These are phyloP conservation scores for Solanum hybrid DNA, from an alignment of 305 asterid genomes.

Conservation along the genomic window DNA sequence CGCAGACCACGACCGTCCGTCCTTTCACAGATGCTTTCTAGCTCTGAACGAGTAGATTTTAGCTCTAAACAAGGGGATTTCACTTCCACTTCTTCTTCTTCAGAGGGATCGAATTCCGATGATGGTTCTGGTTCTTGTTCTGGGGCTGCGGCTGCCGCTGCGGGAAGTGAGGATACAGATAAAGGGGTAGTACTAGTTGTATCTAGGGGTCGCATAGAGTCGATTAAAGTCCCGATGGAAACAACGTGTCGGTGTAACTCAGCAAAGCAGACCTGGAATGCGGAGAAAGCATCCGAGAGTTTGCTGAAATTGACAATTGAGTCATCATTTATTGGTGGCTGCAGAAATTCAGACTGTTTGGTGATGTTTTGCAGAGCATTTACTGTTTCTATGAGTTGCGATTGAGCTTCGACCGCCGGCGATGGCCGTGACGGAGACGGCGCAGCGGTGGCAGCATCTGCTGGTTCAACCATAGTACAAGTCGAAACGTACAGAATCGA, in stretches of 20 bases:
- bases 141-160: not conserved
- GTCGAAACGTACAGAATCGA: not conserved
- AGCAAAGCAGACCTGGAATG: slow-evolving; percentile 44
- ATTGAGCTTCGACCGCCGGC: not conserved
- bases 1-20: slow-evolving; percentile 58
- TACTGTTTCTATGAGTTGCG: not conserved
- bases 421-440: not conserved
- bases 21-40: slow-evolving; percentile 39
- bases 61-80: not conserved
- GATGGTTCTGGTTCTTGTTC: not conserved
- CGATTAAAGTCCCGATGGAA: slow-evolving; percentile 35
- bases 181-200: slow-evolving; percentile 6
- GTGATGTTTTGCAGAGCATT: not conserved
- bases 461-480: not conserved
- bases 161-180: not conserved
- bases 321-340: not conserved
- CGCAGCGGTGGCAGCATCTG: not conserved
- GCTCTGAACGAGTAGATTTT: slow-evolving; percentile 26
- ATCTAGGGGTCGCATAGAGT: slow-evolving; percentile 26
- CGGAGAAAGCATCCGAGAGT: slow-evolving; percentile 44
- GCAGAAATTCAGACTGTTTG: not conserved
- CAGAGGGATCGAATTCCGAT: not conserved
- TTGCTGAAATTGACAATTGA: slow-evolving; percentile 31
- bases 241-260: slow-evolving; percentile 52
- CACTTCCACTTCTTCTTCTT: slow-evolving; percentile 7